Percentiles rank a stretch among this genome's conserved stretches.
phyloP scores from a whole-genome alignment of 371 early-diverging fungal genomes.

The Actinomortierella ambigua region DNA sequence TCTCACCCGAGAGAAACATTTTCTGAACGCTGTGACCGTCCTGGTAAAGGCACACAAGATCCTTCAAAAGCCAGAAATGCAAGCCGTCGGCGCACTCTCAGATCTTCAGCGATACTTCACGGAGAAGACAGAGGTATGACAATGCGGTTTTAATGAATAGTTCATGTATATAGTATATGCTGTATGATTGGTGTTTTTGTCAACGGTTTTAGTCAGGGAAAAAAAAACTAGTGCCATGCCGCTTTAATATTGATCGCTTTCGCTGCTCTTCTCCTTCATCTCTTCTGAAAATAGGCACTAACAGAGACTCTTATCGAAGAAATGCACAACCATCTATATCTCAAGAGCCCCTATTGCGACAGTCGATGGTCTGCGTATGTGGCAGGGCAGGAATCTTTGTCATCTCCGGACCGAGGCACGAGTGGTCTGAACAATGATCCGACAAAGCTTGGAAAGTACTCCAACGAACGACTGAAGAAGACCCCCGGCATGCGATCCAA shows the following conservation, averaged over 20 bases:
- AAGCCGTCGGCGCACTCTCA: slow-evolving; percentile 85
- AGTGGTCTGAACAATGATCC: slow-evolving; percentile 39
- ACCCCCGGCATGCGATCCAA: slow-evolving; percentile 29
- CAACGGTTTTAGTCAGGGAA: neutral
- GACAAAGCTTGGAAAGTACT: slow-evolving; percentile 26
- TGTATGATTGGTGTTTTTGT: no score
- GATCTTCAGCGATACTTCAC: slow-evolving; percentile 75
- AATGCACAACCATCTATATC: slow-evolving; percentile 90
- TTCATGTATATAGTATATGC: neutral
- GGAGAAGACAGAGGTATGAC: slow-evolving; percentile 66
- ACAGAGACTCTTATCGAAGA: slow-evolving; percentile 88
- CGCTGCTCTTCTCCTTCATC: neutral
- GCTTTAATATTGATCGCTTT: neutral
- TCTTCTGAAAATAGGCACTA: slow-evolving; percentile 53
- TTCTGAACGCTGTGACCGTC: slow-evolving; percentile 76
- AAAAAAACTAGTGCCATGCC: neutral
- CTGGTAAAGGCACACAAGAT: slow-evolving; percentile 72
- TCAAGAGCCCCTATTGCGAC: slow-evolving; percentile 78
- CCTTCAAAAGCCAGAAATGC: slow-evolving; percentile 75
- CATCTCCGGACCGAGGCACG: slow-evolving; percentile 45
- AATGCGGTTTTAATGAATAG: neutral
- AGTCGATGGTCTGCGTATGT: slow-evolving; percentile 65
- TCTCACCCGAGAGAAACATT: slow-evolving; percentile 79
- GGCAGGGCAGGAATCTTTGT: slow-evolving; percentile 60
- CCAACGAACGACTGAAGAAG: slow-evolving; percentile 32